Base-by-base conservation (phyloP, 225 moss, liverwort and hornwort species). In the Neckera pumila region DNA sequence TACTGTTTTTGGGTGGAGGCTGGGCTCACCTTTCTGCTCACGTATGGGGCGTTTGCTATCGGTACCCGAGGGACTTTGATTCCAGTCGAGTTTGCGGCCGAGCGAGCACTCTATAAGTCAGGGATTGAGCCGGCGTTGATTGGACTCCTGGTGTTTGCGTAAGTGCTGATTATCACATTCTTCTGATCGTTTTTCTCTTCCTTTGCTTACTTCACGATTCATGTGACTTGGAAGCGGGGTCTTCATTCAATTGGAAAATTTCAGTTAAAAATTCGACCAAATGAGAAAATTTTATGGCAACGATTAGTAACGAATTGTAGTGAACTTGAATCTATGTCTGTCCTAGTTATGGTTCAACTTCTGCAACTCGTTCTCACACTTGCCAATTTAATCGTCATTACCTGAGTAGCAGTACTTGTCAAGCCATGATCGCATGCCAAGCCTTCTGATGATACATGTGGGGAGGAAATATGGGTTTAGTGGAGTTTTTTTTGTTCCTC, bases 1-100 rank as follows among this genome's bases (percentile, higher is more conserved):
- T 45, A 59, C 88, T 94, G 94, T 36, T 92, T 92, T 45, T 94
- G 94, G 94, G 87, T 90, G 28, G 94, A 94, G 86, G 90, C 88
- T 13, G 83, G 4, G 11, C 92, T 94, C 81, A 94, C 94, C 58
- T 92, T 94, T 83, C 87, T 94, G 84, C 94, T 94, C 76, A 94
- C 94, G 7, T 92, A 91, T 16, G 94, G 92, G 45, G 94, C 94
- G 17, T 92, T 92, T 40, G 88, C 92, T 6, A 92, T 92, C 63
- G 31, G 69, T 8, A 72, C 58, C 31, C 91, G 90, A 13, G 90
- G 90, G 14, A 11, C 78, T 14, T 56, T 87, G 62, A 59, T 91
- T 17, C 59, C 84, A 3, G 16, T 42, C 20, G 76, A 85, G 33
- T 65, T 45, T 14, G 86, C 12, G 27, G 89, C 71, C 23, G 88